A percentile compares a stretch with the other conserved stretches of the same genome.
Conservation (phyloP, 768 basidiomycete genomes). For the Pleurotus ostreatus region DNA sequence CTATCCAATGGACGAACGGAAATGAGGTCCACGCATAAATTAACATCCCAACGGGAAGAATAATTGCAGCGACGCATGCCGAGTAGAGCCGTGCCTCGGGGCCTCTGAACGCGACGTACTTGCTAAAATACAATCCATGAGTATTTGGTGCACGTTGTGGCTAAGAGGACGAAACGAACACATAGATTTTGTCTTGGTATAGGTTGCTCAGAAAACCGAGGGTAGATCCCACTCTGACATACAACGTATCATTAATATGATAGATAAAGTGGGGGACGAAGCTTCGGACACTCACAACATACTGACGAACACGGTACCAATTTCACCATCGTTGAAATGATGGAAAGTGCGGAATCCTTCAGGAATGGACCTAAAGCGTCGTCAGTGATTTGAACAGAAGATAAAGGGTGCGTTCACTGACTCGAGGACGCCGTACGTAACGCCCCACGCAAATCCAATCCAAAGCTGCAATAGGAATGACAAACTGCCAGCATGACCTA, state of each 20-base stretch:
- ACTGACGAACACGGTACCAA: slow-evolving; percentile 56
- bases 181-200: slow-evolving; percentile 48
- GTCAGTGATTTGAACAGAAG: background rate
- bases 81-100: slow-evolving; percentile 60
- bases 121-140: slow-evolving; percentile 16
- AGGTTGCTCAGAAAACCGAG: slow-evolving; percentile 43
- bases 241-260: background rate
- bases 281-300: slow-evolving; percentile 39
- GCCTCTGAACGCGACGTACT: slow-evolving; percentile 28
- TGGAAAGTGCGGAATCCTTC: slow-evolving; percentile 55
- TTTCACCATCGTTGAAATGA: slow-evolving; percentile 52
- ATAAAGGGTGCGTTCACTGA: slow-evolving; percentile 20
- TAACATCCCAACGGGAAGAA: slow-evolving; percentile 61
- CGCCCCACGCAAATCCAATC: slow-evolving; percentile 74
- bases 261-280: background rate
- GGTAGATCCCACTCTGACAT: slow-evolving; percentile 43
- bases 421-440: slow-evolving; percentile 66
- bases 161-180: slow-evolving; percentile 25
- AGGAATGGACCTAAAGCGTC: slow-evolving; percentile 43
- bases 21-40: slow-evolving; percentile 71
- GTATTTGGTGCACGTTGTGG: background rate
- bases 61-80: slow-evolving; percentile 49
- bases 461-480: slow-evolving; percentile 40
- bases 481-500: slow-evolving; percentile 12
- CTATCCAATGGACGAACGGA: slow-evolving; percentile 56